Percentiles rank a stretch among this genome's conserved stretches.
Evolutionary conservation across 2,329 filamentous ascomycete genomes (phyloP).

Genomic region (Torrubiellomyces zombiae): DNA sequence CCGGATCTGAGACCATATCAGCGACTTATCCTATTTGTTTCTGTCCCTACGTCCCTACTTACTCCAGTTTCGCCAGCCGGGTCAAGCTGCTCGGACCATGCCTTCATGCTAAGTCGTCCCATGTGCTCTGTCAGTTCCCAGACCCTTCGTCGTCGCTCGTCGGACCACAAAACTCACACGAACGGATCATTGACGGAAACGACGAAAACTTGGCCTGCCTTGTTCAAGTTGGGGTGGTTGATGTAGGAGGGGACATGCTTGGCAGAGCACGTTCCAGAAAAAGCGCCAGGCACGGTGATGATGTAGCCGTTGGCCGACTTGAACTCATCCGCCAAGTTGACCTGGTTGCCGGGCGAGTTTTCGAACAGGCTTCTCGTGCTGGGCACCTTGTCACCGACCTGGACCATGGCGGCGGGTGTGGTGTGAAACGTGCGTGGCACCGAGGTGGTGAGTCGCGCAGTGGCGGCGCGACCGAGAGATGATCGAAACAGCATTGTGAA

Average conservation of each 20-base stretch:
- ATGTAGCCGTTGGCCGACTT: slow-evolving; percentile 58
- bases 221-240: slow-evolving; percentile 58
- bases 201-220: slow-evolving; percentile 73
- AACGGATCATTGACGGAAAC: slow-evolving; percentile 90
- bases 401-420: slow-evolving; percentile 45
- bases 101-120: slow-evolving; percentile 70
- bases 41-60: slow-evolving; percentile 52
- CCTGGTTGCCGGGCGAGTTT: slow-evolving; percentile 77
- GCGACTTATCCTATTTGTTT: slow-evolving; percentile 40
- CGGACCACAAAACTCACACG: slow-evolving; percentile 70
- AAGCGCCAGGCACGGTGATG: slow-evolving; percentile 71
- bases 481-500: slow-evolving; percentile 21
- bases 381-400: slow-evolving; percentile 66
- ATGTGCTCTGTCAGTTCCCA: not conserved
- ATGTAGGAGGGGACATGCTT: slow-evolving; percentile 77
- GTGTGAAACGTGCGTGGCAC: slow-evolving; percentile 45
- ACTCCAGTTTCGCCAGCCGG: slow-evolving; percentile 59
- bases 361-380: slow-evolving; percentile 63
- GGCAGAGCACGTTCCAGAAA: slow-evolving; percentile 40
- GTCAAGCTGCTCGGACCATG: slow-evolving; percentile 68
- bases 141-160: not conserved
- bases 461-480: slow-evolving; percentile 16
- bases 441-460: slow-evolving; percentile 12
- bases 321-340: slow-evolving; percentile 71
- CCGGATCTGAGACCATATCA: slow-evolving; percentile 43